These are phyloP conservation scores for Coprinopsis strossmayeri DNA, from an alignment of 768 basidiomycete genomes.

Conservation along the genomic window DNA sequence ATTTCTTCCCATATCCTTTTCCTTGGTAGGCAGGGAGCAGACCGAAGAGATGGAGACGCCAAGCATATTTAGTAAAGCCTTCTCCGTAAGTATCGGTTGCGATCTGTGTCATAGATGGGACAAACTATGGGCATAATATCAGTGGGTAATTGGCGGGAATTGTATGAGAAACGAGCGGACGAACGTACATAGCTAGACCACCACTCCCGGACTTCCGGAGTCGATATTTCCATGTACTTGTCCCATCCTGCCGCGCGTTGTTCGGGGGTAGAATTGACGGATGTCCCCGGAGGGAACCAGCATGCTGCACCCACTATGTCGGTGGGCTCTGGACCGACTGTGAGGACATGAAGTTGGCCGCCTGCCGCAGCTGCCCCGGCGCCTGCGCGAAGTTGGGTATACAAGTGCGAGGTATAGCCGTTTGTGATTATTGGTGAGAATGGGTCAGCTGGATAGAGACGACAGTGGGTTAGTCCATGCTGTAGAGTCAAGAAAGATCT, in stretches of 20 bases:
- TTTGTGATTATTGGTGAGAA: conserved; percentile 15
- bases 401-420: conserved; percentile 15
- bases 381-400: conserved; percentile 13
- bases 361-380: conserved; percentile 19
- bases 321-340: conserved; percentile 13
- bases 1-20: conserved; percentile 22
- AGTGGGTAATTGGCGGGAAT: neutral
- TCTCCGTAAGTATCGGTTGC: conserved; percentile 15
- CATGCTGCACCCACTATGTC: conserved; percentile 24
- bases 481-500: neutral
- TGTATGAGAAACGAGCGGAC: neutral
- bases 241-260: conserved; percentile 22
- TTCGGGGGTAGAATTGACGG: conserved; percentile 18
- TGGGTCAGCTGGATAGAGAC: neutral
- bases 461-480: neutral
- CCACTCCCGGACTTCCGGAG: conserved; percentile 16
- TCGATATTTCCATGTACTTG: conserved; percentile 16
- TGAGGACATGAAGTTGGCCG: conserved; percentile 21
- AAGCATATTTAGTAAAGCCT: conserved; percentile 17
- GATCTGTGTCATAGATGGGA: conserved; percentile 15
- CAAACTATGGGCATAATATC: conserved; percentile 14
- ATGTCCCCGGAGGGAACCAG: conserved; percentile 25
- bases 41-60: conserved; percentile 24
- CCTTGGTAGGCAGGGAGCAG: conserved; percentile 23
- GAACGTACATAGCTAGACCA: conserved; percentile 23